Conservation (phyloP, 139 green algal species). For the Edaphochlamys debaryana region DNA sequence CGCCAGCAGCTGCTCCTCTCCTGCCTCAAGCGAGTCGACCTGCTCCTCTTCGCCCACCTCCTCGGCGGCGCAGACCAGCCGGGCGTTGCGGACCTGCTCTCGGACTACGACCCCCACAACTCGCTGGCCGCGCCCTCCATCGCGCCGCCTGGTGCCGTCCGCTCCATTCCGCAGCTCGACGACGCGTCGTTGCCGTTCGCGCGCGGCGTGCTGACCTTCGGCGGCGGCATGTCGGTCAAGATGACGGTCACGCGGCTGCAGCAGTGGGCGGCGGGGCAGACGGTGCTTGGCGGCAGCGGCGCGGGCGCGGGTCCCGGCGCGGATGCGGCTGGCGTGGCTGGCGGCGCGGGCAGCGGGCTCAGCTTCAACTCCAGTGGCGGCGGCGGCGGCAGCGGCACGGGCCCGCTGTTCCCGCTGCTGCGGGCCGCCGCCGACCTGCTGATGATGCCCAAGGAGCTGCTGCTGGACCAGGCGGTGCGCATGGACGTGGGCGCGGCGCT, state of each 20-base stretch:
- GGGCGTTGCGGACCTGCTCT: slow-evolving; percentile 7
- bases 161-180: slow-evolving; percentile 50
- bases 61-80: slow-evolving; percentile 37
- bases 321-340: not conserved
- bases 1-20: slow-evolving; percentile 69
- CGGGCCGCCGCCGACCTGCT: slow-evolving; percentile 82
- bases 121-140: not conserved
- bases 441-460: slow-evolving; percentile 85
- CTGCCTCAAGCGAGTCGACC: slow-evolving; percentile 75
- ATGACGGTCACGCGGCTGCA: slow-evolving; percentile 70
- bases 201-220: slow-evolving; percentile 74
- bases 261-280: slow-evolving; percentile 55
- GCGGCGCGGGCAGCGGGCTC: not conserved
- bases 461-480: slow-evolving; percentile 40
- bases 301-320: not conserved
- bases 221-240: slow-evolving; percentile 79
- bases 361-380: too few species aligned
- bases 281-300: not conserved
- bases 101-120: slow-evolving; percentile 40
- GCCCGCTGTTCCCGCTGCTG: slow-evolving; percentile 77
- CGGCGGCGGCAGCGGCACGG: slow-evolving; percentile 16
- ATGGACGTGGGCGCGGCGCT: slow-evolving; percentile 57
- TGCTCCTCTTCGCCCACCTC: slow-evolving; percentile 73
- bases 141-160: not conserved
- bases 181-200: slow-evolving; percentile 72